A percentile compares a stretch with the other conserved stretches of the same genome.
Conservation (phyloP, 106 monocot genomes). For the Dioscorea zingiberensis region DNA sequence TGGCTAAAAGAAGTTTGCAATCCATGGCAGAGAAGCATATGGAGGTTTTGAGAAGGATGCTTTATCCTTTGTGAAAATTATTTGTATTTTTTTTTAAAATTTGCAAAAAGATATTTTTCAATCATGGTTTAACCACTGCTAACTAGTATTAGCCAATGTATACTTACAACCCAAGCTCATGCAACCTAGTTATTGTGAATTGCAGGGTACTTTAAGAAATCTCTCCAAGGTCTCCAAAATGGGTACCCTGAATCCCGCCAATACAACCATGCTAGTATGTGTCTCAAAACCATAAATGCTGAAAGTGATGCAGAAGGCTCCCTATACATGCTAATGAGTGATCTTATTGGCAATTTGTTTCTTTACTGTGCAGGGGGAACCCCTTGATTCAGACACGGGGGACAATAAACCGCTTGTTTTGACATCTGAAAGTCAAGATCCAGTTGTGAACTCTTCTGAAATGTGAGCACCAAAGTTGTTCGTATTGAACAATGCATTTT, state of each 20-base stretch:
- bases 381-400: constrained; percentile 3
- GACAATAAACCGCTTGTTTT: constrained; percentile 7
- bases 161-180: no score
- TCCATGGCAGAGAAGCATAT: no score
- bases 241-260: constrained; percentile 8
- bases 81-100: background rate
- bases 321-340: background rate
- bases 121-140: background rate
- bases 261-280: constrained; percentile 24
- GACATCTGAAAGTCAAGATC: constrained; percentile 3
- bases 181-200: constrained; percentile 2
- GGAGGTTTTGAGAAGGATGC: background rate
- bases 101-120: background rate
- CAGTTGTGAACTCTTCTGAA: constrained; percentile 1
- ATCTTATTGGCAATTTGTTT: background rate
- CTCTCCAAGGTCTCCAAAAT: constrained; percentile 26
- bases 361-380: constrained; percentile 1
- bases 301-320: background rate
- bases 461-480: constrained; percentile 6
- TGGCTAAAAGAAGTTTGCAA: no score
- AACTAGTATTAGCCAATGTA: background rate
- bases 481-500: background rate
- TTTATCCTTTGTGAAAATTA: background rate
- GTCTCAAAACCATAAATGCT: background rate
- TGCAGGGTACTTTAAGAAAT: constrained; percentile 56